Conservation (phyloP, 495 filamentous ascomycete species). For the Cercophora newfieldiana region DNA sequence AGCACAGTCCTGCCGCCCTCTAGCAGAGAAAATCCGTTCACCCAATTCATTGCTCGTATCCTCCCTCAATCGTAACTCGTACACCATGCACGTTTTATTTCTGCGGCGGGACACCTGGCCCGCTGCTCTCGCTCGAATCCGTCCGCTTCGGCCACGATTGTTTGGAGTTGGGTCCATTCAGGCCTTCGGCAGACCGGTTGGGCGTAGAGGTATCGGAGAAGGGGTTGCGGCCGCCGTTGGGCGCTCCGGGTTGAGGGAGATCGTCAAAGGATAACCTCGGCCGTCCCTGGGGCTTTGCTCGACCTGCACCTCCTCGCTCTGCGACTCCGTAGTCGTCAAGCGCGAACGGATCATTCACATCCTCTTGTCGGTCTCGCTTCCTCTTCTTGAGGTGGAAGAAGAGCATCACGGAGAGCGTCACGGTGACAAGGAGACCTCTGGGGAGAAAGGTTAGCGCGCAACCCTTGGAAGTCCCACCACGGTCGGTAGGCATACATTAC, state of each 20-base stretch:
- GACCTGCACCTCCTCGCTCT: conserved; percentile 7
- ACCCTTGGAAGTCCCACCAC: not conserved
- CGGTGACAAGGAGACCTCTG: conserved; percentile 26
- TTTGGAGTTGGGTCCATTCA: conserved; percentile 6
- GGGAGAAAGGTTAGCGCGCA: not conserved
- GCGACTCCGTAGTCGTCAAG: conserved; percentile 33
- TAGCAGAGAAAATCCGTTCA: not conserved
- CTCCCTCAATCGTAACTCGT: conserved; percentile 3
- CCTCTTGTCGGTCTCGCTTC: conserved; percentile 30
- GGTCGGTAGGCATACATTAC: conserved; percentile 24
- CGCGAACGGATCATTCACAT: conserved; percentile 28
- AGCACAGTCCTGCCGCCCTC: not conserved
- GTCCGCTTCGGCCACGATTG: conserved; percentile 11
- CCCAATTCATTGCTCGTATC: not conserved
- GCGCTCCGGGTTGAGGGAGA: conserved; percentile 5
- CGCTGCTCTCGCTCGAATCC: conserved; percentile 11
- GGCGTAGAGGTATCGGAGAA: conserved; percentile 1
- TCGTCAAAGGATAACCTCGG: conserved; percentile 15
- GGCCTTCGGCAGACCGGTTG: not conserved
- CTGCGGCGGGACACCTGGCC: not conserved
- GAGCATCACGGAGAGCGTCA: conserved; percentile 19
- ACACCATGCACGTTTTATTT: not conserved
- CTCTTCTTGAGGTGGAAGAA: conserved; percentile 28
- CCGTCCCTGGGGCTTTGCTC: not conserved
- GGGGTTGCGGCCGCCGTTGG: conserved; percentile 4